Evolutionary conservation across 805 yeast species (phyloP), one percentile per base, ranked within the genome.

Genomic region (Citeromyces nyonsensis): DNA sequence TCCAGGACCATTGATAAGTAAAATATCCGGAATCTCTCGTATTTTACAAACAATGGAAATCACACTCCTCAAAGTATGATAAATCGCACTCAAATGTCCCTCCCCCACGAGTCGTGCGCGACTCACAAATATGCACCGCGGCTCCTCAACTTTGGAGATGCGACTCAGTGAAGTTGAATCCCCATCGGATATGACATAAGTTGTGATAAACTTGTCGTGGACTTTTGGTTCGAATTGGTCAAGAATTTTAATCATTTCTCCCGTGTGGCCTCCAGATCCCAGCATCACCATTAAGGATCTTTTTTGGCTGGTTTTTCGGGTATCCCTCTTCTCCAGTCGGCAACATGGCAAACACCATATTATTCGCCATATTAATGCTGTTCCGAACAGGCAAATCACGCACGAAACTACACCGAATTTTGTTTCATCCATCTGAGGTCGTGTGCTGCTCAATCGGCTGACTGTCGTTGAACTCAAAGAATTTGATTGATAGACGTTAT

Each of bases 231-330:
- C 45, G 30, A 66, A 54, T 26, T 59, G 59, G 4, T 47, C 38
- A 7, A 83, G 48, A 11, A 88, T 58, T 15, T 86, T 58, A n/a
- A 86, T 50, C 93, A 88, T 83, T 51, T 88, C 96, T 2, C 95
- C 96, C 0, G 96, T 85, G 45, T 85, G 97, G 3, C 96, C 97
- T 2, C 98, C 98, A 1, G 95, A 84, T 0, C 97, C 97, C 8
- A 88, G 54, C n/a, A 84, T 61, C 1, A 80, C 57, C 66, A 80
- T 63, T 15, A 70, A 7, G 6, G 22, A 18, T 18, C 7, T 18
- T 7, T 5, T 5, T 18, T 18, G 22, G 6, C 22, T 18, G 6
- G 5, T 18, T 5, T 5, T 18, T 18, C 6, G 7, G 22, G 22
- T 18, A 7, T 7, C 22, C 7, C 7, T 18, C 7, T 18, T 18